Base-by-base conservation (phyloP, 2,329 filamentous ascomycete genomes). In the Aureobasidium sp. region DNA sequence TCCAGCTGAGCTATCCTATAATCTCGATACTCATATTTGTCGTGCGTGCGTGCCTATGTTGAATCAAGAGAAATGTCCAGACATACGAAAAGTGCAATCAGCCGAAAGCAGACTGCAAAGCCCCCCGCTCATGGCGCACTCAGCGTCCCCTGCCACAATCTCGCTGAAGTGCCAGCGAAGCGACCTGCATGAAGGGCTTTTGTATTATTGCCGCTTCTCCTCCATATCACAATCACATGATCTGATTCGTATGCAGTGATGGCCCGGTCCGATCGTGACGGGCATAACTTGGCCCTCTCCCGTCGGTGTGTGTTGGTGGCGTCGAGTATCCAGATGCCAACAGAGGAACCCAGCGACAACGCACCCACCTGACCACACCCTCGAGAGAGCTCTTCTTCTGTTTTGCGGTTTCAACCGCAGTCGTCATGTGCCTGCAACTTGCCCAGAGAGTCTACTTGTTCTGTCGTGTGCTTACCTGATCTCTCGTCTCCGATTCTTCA, bases 361-460 rank as follows among this genome's bases (percentile, higher is more conserved):
- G 51, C 60, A 62, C 36, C 51, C 60, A 39, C 60, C 60, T 62
- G 60, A 62, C 49, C 55, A 49, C 56, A 22, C 55, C 45, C 25
- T 11, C 14, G 14, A n/a, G 20, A 31, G 15, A 58, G 22, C 20
- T 53, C 27, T 45, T 15, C 17, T 39, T 7, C 17, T 34, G 9
- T 48, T 31, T 11, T 44, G 47, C 39, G 37, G 27, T 45, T 9
- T 17, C 39, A 22, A 61, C 48, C 14, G 39, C 51, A 41, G 25
- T 56, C 60, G 60, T 62, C 51, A 62, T 62, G 60, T 53, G 49
- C 60, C 41, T 56, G 60, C 34, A 60, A 20, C 42, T 48, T 29
- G 20, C 42, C 34, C 31, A 59, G 22, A 39, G 22, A 48, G 55
- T 58, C 20, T 29, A 29, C 25, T 20, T 44, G 41, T 39, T 56